Percentiles rank a stretch among this genome's conserved stretches.
Conservation (phyloP, 495 filamentous ascomycete species). For the Aspergillus panamensis region DNA sequence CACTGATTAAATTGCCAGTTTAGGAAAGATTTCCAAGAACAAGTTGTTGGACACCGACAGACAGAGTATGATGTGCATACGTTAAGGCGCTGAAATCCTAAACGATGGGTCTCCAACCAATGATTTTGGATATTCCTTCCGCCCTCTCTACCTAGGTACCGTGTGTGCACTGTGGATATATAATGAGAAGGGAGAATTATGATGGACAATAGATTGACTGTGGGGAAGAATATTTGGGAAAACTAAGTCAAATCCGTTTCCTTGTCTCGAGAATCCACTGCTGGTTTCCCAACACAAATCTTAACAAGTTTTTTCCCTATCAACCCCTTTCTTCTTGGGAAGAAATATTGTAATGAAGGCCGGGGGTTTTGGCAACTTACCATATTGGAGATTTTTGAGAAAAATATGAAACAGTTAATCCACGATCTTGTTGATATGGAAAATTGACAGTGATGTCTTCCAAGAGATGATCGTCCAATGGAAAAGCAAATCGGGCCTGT, state of each 20-base stretch:
- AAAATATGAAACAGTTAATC: conserved; percentile 15
- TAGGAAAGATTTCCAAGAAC: too few relatives aligned
- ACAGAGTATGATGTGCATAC: background rate
- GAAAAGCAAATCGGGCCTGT: conserved; percentile 9
- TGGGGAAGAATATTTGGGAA: conserved; percentile 11
- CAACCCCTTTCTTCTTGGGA: background rate
- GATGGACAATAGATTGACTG: conserved; percentile 19
- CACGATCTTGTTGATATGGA: conserved; percentile 8
- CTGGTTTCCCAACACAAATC: background rate
- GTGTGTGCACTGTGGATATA: background rate
- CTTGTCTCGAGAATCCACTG: background rate
- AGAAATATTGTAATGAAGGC: background rate
- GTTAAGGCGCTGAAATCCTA: background rate
- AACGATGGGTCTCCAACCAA: too few relatives aligned
- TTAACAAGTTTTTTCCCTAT: background rate
- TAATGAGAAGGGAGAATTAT: conserved; percentile 5
- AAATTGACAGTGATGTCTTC: conserved; percentile 20
- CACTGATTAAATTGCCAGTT: too few relatives aligned
- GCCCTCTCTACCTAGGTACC: background rate
- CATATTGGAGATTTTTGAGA: background rate
- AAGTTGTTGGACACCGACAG: background rate
- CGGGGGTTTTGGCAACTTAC: background rate
- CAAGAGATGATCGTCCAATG: conserved; percentile 23
- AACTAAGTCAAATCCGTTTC: background rate
- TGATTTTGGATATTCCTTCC: background rate